These are phyloP conservation scores for Beverwykella pulmonaria DNA, from an alignment of 495 filamentous ascomycete species.

Conservation along the genomic window DNA sequence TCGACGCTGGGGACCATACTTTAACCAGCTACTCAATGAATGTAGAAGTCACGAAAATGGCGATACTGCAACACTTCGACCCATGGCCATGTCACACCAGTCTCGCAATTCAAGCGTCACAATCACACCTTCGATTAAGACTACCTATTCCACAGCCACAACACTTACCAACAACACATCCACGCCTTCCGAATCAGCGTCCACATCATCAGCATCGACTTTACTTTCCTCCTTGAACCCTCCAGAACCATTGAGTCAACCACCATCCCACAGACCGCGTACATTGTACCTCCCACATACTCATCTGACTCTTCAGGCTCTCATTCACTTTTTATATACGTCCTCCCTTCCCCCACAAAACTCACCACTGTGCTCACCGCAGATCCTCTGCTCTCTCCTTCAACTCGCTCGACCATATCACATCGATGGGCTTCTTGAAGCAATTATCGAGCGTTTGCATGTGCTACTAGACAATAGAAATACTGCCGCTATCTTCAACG, in stretches of 20 bases:
- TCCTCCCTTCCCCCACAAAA: conserved; percentile 75
- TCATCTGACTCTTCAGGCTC: conserved; percentile 78
- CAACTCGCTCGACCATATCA: conserved; percentile 93
- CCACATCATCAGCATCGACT: conserved; percentile 40
- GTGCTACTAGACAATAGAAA: conserved; percentile 88
- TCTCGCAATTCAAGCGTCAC: conserved; percentile 79
- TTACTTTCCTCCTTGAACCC: conserved; percentile 37
- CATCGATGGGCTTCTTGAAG: conserved; percentile 88
- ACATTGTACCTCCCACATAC: conserved; percentile 94
- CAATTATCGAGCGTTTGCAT: conserved; percentile 87
- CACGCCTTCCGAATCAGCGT: conserved; percentile 31
- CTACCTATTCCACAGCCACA: conserved; percentile 60
- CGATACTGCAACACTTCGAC: conserved; percentile 59
- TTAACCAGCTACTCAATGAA: conserved; percentile 84
- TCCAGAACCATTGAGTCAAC: conserved; percentile 54
- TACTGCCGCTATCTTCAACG: conserved; percentile 96
- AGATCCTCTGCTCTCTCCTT: conserved; percentile 91
- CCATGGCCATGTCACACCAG: conserved; percentile 42
- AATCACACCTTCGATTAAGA: conserved; percentile 74
- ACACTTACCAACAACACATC: conserved; percentile 41
- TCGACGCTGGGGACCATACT: conserved; percentile 91
- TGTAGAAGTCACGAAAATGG: conserved; percentile 61
- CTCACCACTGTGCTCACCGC: conserved; percentile 84
- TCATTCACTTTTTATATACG: conserved; percentile 92
- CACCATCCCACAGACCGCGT: conserved; percentile 72